A percentile compares a stretch with the other conserved stretches of the same genome.
Evolutionary conservation across 306 rosid genomes (phyloP).

Genomic region (Rosa multiflora): DNA sequence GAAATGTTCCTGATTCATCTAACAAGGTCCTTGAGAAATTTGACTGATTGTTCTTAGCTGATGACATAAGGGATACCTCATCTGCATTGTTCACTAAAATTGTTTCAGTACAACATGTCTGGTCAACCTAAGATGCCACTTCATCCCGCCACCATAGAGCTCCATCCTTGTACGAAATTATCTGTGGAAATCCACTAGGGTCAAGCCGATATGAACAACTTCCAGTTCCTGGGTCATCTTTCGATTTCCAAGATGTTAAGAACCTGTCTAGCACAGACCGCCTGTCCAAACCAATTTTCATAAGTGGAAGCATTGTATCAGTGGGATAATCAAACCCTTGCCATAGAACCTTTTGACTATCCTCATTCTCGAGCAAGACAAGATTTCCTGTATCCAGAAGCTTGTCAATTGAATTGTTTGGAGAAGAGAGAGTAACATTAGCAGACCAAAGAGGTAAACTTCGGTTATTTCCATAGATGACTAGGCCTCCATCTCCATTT

Average conservation of each 20-base stretch:
- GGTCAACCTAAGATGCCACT: not conserved
- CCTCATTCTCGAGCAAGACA: no score
- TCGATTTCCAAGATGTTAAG: slow-evolving; percentile 26
- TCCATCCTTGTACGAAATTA: slow-evolving; percentile 18
- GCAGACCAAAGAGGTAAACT: no score
- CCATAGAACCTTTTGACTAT: slow-evolving; percentile 22
- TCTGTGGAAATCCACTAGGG: slow-evolving; percentile 21
- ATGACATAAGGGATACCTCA: not conserved
- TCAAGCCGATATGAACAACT: not conserved
- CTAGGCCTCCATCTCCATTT: no score
- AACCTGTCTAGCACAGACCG: not conserved
- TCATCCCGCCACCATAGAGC: not conserved
- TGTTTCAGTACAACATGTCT: not conserved
- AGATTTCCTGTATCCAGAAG: no score
- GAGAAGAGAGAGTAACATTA: no score
- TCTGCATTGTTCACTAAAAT: not conserved
- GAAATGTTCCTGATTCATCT: slow-evolving; percentile 20
- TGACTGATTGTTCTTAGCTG: not conserved
- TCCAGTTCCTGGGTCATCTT: slow-evolving; percentile 45
- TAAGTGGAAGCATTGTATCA: slow-evolving; percentile 26
- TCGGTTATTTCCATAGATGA: no score
- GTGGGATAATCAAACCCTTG: slow-evolving; percentile 44
- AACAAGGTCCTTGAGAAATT: not conserved
- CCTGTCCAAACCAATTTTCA: slow-evolving; percentile 21
- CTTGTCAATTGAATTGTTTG: no score